These are phyloP conservation scores for Thuidium tamariscinum DNA, from an alignment of 225 moss, liverwort and hornwort genomes.

Conservation along the genomic window DNA sequence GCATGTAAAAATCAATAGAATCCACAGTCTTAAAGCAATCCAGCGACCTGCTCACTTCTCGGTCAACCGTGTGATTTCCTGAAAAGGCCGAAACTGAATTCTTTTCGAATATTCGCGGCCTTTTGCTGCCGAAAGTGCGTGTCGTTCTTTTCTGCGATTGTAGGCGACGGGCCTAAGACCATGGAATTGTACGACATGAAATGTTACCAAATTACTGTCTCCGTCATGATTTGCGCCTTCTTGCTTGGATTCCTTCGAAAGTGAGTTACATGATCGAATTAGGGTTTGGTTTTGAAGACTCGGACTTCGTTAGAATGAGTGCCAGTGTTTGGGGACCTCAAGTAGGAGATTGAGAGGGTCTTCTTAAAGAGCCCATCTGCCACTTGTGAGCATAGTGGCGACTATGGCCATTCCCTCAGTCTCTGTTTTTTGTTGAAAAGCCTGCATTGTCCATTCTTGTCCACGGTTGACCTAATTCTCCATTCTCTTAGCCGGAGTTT, in stretches of 20 bases:
- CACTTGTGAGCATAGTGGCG: not conserved
- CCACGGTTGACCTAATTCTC: not conserved
- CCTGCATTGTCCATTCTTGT: not conserved
- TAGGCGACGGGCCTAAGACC: not conserved
- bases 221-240: not conserved
- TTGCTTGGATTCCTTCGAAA: not conserved
- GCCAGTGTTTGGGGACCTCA: slow-evolving; percentile 8
- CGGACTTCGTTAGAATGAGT: not conserved
- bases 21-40: not conserved
- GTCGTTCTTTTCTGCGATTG: not conserved
- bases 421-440: not conserved
- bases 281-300: not conserved
- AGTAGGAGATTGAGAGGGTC: slow-evolving; percentile 19
- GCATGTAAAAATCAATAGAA: not conserved
- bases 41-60: not conserved
- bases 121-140: not conserved
- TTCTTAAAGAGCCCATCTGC: not conserved
- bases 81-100: not conserved
- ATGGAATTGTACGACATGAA: too few species aligned
- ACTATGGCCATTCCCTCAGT: not conserved
- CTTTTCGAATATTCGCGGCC: not conserved
- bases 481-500: not conserved
- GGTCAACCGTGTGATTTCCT: not conserved
- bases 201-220: not conserved
- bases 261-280: not conserved